Evolutionary conservation across 345 rosid genomes (phyloP), one percentile per base, ranked within the genome.

Genomic region (Dipteronia sinensis): DNA sequence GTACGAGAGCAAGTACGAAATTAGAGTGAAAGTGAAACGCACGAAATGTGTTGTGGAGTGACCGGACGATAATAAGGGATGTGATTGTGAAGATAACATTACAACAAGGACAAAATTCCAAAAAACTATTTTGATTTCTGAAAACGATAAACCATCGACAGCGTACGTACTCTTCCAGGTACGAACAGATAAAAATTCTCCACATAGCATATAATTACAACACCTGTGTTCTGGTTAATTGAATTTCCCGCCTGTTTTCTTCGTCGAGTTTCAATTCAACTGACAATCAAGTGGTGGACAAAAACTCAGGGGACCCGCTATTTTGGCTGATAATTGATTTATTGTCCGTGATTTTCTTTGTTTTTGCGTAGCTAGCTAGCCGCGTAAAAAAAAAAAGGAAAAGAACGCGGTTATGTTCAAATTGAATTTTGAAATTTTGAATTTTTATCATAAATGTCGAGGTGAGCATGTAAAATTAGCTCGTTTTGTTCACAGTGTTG

Each of bases 361-460:
- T 25, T 4, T 63, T 63, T 46, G n/a, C 19, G 2, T 34, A 20
- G 22, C 71, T 34, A 20, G 22, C 71, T 34, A 20, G 46, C 46
- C 72, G 55, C 65, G 17, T 34, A 40, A 13, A 19, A n/a, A n/a
- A n/a, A n/a, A n/a, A 40, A 13, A 31, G 34, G 34, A 31, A 1
- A 55, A 10, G n/a, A 10, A 0, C 31, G 38, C 68, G 64, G 83
- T 80, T 20, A 85, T 88, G 89, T 70, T 76, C 76, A 85, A 78
- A 67, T 77, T 77, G 47, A 72, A 74, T 62, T 74, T 83, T 66
- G 77, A 78, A 78, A 23, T 7, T 29, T 47, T 40, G 7, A 49
- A 77, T 16, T 31, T 76, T 59, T 53, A 42, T 71, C 49, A 42
- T 42, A 66, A 76, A 63, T 56, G 42, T 23, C 75, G 0, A 47